These are phyloP conservation scores for Leccinum pachyderme DNA, from an alignment of 1,284 basidiomycete genomes.

Conservation along the genomic window DNA sequence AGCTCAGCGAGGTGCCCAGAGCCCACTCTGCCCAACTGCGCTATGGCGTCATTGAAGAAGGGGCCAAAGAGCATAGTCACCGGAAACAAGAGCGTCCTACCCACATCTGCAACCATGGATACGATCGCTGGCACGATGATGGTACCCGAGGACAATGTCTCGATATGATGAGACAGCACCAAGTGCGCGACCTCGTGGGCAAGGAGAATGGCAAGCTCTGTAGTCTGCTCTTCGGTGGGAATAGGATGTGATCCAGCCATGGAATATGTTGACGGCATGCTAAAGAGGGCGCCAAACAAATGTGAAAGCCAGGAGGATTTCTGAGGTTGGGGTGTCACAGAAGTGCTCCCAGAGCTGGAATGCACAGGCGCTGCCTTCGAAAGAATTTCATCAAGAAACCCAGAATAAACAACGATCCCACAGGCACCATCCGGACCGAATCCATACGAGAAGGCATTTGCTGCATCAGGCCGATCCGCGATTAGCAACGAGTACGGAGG, in stretches of 20 bases:
- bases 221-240: slow-evolving; percentile 79
- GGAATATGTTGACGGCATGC: slow-evolving; percentile 32
- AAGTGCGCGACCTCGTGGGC: slow-evolving; percentile 89
- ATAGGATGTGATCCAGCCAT: slow-evolving; percentile 35
- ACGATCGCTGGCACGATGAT: slow-evolving; percentile 80
- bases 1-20: slow-evolving; percentile 70
- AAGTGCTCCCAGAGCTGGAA: slow-evolving; percentile 14
- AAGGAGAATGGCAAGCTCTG: slow-evolving; percentile 81
- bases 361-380: slow-evolving; percentile 37
- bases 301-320: slow-evolving; percentile 46
- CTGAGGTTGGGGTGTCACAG: slow-evolving; percentile 17
- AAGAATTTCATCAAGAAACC: slow-evolving; percentile 81
- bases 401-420: slow-evolving; percentile 87
- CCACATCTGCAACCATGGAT: slow-evolving; percentile 72
- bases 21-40: slow-evolving; percentile 72
- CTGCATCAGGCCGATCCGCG: slow-evolving; percentile 74
- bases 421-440: slow-evolving; percentile 88
- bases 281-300: slow-evolving; percentile 48
- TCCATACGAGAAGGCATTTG: slow-evolving; percentile 89
- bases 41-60: slow-evolving; percentile 88
- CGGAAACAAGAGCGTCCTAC: slow-evolving; percentile 79
- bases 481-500: slow-evolving; percentile 85
- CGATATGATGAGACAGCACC: slow-evolving; percentile 84
- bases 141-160: slow-evolving; percentile 79
- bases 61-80: slow-evolving; percentile 88